Evolutionary conservation across 305 asterid genomes (phyloP), one percentile per base, ranked within the genome.

Genomic region (Galium porrigens): DNA sequence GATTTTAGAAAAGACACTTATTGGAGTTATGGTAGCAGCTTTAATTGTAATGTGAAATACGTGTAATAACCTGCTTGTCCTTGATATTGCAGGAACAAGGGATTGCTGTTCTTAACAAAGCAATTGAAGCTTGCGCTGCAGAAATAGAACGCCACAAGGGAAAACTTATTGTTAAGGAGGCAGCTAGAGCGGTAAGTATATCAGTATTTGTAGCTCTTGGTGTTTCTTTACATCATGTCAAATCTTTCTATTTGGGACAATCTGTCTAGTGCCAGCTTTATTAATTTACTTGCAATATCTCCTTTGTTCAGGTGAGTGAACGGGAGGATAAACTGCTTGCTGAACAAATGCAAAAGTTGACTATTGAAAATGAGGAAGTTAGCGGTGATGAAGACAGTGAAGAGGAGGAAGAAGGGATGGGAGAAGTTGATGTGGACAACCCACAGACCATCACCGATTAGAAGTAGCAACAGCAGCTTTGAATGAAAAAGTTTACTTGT

Each of bases 341-440:
- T 2, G 95, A 89, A 44, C 90, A 86, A 0, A 84, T 91, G 95
- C 86, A 82, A 39, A 89, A 86, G 82, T 78, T 89, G 6, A 78
- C 80, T 0, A 89, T 68, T 7, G 81, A 83, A 70, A 91, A 91
- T 14, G 96, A 85, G 79, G 98, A 91, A 83, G 67, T 85, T 22
- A 79, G 94, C 46, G 98, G 95, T 9, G 98, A 91, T 42, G 98
- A 91, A 71, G 89, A 72, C 73, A 89, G 90, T 32, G 96, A 89
- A 76, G 95, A 80, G 78, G 96, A 91, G 72, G 98, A 91, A 77
- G 98, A 91, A 4, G 98, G 98, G 37, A 86, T 89, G 98, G 98
- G 98, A 62, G 94, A 86, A 12, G 67, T 86, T 52, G 96, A 89
- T 58, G 65, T 89, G 36, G 94, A 86, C 63, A 83, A 80, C 65